phyloP scores from a whole-genome alignment of 768 basidiomycete genomes.

The Lentinula sp. region DNA sequence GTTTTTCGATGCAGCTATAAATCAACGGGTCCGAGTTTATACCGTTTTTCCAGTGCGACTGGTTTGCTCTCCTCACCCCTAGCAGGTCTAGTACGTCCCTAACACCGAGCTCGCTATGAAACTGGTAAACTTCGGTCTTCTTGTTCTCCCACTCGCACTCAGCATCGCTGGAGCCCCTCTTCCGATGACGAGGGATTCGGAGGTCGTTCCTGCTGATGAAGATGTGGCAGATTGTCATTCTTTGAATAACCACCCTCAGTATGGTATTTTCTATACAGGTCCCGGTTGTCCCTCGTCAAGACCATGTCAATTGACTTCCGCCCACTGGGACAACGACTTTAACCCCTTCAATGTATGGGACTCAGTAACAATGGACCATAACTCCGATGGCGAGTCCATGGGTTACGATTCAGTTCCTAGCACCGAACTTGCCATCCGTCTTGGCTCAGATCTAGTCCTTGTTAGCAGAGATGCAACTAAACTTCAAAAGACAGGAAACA shows the following conservation, averaged over 20 bases:
- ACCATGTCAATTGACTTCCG: not conserved
- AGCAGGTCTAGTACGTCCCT: not conserved
- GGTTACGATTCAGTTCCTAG: not conserved
- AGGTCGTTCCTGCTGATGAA: not conserved
- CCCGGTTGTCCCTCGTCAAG: not conserved
- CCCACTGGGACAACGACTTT: not conserved
- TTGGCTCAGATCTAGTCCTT: not conserved
- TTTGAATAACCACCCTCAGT: not conserved
- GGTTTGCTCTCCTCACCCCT: not conserved
- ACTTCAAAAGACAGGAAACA: not conserved
- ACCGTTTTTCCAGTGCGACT: not conserved
- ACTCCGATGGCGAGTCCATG: too few relatives aligned
- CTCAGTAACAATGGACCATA: too few relatives aligned
- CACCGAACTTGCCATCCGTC: not conserved
- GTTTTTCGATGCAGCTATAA: too few relatives aligned
- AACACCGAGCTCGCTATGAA: not conserved
- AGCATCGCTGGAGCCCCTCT: not conserved
- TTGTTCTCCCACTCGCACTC: not conserved
- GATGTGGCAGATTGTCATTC: not conserved
- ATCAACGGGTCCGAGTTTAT: too few relatives aligned
- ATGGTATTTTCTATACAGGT: not conserved
- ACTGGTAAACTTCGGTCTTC: not conserved
- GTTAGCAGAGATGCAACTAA: not conserved
- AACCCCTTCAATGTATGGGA: too few relatives aligned
- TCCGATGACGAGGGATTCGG: not conserved